Evolutionary conservation across 257 asterid genomes (phyloP), one percentile per base, ranked within the genome.

Genomic region (Jasminum sambac): DNA sequence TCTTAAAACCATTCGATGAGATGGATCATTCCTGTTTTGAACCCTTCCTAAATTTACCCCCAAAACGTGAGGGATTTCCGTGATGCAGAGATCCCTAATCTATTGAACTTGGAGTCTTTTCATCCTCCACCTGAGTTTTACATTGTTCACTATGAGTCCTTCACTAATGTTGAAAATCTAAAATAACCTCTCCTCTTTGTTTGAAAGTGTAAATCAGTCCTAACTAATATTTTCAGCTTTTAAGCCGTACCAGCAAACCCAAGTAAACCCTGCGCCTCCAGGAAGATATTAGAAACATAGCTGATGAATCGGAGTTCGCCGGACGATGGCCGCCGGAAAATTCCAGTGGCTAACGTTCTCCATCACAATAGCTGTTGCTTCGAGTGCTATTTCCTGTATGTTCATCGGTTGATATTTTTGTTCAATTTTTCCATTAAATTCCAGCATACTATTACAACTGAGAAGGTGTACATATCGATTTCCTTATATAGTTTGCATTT

Each of bases 321-420:
- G 42, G 40, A 48, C 57, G 66, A 83, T 83, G 86, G 82, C 79
- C 12, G 69, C 72, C 79, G 36, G 70, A 64, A 83, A 78, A 30
- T 75, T 83, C 34, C 78, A 63, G 58, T 89, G 81, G 88, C 71
- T 80, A 10, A 69, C 77, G n/a, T 65, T 87, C 74, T 74, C 90
- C 67, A 7, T 77, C 58, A 57, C 89, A 40, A 24, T 81, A 16
- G 85, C 89, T 7, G 37, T 84, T 12, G 84, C 85, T 48, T 72
- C 87, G 40, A 30, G 85, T 37, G 78, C 81, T 63, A 69, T 77
- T 61, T 77, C 86, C 25, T 69, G 96, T 89, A 69, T 70, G 71
- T 46, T 25, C 64, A 36, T 37, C 1, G 1, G 36, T 2, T 8
- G 23, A 4, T 21, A 2, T 34, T 26, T 42, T 5, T 25, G 12